Evolutionary conservation across 1,284 basidiomycete genomes (phyloP).

Genomic region (Puccinia triticina): DNA sequence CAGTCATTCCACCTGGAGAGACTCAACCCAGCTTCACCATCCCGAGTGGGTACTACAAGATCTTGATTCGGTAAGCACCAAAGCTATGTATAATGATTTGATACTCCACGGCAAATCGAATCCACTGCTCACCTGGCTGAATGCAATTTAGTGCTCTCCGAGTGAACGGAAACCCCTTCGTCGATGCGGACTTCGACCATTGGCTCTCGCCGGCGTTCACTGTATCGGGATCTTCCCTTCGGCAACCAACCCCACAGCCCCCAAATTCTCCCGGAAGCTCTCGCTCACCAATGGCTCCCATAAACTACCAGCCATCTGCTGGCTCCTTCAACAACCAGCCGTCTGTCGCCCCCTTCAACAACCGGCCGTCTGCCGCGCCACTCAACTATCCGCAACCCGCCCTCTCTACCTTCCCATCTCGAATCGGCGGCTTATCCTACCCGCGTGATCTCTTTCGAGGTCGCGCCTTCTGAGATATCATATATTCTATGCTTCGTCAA

Average conservation of each 20-base stretch:
- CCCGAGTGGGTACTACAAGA: conserved; percentile 36
- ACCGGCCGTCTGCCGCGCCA: background rate
- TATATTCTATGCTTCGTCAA: no score
- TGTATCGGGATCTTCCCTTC: background rate
- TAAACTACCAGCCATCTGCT: background rate
- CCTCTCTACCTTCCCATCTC: background rate
- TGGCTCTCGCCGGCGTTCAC: conserved; percentile 39
- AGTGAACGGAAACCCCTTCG: conserved; percentile 31
- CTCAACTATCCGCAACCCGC: background rate
- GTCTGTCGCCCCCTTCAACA: background rate
- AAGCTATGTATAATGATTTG: background rate
- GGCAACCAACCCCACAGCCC: background rate
- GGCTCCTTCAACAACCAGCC: background rate
- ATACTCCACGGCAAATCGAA: background rate
- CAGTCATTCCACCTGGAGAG: background rate
- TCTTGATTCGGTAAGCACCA: conserved; percentile 43
- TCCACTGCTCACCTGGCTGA: background rate
- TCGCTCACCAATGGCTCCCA: background rate
- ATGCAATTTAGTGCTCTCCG: conserved; percentile 13
- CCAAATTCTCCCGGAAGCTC: background rate
- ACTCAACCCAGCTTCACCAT: background rate
- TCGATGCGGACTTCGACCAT: conserved; percentile 31
- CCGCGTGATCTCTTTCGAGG: background rate
- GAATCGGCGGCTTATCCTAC: background rate
- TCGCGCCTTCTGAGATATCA: no score